These are phyloP conservation scores for Fusarium paranaense DNA, from an alignment of 2,329 filamentous ascomycete genomes.

Conservation along the genomic window DNA sequence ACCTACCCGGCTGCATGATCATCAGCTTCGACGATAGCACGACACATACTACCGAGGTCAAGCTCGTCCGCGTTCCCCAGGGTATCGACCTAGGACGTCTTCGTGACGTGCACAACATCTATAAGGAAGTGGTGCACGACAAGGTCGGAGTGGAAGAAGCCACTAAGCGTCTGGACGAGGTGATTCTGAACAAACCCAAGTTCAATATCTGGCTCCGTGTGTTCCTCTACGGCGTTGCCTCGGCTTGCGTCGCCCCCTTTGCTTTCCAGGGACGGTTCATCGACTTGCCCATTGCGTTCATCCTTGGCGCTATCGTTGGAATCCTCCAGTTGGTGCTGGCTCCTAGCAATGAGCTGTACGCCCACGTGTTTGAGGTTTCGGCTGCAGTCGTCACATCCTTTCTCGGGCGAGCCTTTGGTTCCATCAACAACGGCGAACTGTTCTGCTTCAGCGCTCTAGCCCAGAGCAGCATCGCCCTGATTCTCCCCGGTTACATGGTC, in stretches of 20 bases:
- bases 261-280: slow-evolving; percentile 82
- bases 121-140: slow-evolving; percentile 86
- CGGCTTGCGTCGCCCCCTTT: slow-evolving; percentile 81
- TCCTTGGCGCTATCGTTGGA: slow-evolving; percentile 80
- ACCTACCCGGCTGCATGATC: slow-evolving; percentile 93
- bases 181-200: slow-evolving; percentile 60
- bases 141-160: slow-evolving; percentile 79
- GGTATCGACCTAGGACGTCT: slow-evolving; percentile 81
- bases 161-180: slow-evolving; percentile 68
- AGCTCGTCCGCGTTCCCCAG: slow-evolving; percentile 75
- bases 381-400: slow-evolving; percentile 76
- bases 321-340: slow-evolving; percentile 80
- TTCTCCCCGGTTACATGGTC: slow-evolving; percentile 71
- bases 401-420: slow-evolving; percentile 75
- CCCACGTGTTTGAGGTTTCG: slow-evolving; percentile 63
- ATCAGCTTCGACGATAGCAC: slow-evolving; percentile 84
- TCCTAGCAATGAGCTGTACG: slow-evolving; percentile 78
- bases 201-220: slow-evolving; percentile 68
- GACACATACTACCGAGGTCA: slow-evolving; percentile 84
- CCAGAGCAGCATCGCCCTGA: slow-evolving; percentile 80
- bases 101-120: slow-evolving; percentile 79
- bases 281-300: slow-evolving; percentile 81
- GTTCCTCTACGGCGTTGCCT: slow-evolving; percentile 79
- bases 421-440: slow-evolving; percentile 66
- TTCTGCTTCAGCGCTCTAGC: slow-evolving; percentile 80